A percentile compares a stretch with the other conserved stretches of the same genome.
Conservation (phyloP, 257 asterid genomes). For the Gentiana dahurica region DNA sequence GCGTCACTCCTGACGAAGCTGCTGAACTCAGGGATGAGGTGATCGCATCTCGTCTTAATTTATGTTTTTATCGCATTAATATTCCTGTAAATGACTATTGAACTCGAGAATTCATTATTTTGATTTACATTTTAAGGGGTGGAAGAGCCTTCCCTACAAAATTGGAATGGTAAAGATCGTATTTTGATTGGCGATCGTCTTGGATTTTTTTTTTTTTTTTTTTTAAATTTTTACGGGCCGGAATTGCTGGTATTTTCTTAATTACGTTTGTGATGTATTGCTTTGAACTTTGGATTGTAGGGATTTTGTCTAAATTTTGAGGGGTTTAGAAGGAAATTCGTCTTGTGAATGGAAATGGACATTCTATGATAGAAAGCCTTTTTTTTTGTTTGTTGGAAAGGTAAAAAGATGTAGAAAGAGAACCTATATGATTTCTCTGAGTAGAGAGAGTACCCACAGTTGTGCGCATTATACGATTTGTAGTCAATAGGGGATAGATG, state of each 20-base stretch:
- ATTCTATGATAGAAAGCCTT: neutral
- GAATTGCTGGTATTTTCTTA: no score
- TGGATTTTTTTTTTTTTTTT: neutral
- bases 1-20: conserved; percentile 75
- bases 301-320: neutral
- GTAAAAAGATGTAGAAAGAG: neutral
- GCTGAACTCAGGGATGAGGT: conserved; percentile 90
- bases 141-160: neutral
- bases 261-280: neutral
- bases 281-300: neutral
- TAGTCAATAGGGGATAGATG: neutral
- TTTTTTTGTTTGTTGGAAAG: neutral
- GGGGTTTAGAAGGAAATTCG: neutral
- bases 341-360: neutral
- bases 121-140: neutral
- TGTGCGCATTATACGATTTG: neutral
- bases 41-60: neutral
- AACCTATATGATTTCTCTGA: neutral
- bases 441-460: neutral
- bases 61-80: neutral
- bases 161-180: neutral
- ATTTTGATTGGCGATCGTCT: neutral
- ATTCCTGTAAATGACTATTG: conserved; percentile 5
- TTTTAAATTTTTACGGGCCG: neutral
- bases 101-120: neutral